Evolutionary conservation across 768 basidiomycete species (phyloP).

Genomic region (button mushroom (Agaricus bisporus)): DNA sequence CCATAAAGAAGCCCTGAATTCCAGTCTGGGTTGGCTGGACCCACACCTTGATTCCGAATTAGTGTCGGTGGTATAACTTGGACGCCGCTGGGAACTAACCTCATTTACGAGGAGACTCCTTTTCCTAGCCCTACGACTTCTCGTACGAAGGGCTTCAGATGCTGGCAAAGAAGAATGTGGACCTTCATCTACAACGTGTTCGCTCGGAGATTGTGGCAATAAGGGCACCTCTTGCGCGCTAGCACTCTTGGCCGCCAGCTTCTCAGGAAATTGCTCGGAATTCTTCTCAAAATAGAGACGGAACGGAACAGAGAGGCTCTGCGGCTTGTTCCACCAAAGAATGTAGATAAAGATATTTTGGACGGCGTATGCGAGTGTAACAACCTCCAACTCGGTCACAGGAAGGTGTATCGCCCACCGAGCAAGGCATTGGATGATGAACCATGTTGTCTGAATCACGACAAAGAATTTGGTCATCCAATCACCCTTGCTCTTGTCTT

Average conservation of each 20-base stretch:
- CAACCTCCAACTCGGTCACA: constrained; percentile 6
- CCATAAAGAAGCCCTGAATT: no score
- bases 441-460: constrained; percentile 19
- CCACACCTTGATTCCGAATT: no score
- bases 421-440: constrained; percentile 11
- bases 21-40: no score
- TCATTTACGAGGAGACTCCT: no score
- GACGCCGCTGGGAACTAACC: no score
- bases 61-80: no score
- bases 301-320: neutral
- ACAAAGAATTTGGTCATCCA: constrained; percentile 18
- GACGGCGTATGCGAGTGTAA: constrained; percentile 1
- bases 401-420: neutral
- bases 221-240: neutral
- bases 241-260: neutral
- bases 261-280: neutral
- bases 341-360: constrained; percentile 3
- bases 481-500: constrained; percentile 22
- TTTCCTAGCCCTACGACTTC: no score
- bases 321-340: constrained; percentile 11
- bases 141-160: no score
- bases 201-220: no score
- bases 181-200: no score
- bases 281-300: neutral
- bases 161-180: no score